Base-by-base conservation (phyloP, 1,284 basidiomycete genomes). In the Prillingera fragicola region DNA sequence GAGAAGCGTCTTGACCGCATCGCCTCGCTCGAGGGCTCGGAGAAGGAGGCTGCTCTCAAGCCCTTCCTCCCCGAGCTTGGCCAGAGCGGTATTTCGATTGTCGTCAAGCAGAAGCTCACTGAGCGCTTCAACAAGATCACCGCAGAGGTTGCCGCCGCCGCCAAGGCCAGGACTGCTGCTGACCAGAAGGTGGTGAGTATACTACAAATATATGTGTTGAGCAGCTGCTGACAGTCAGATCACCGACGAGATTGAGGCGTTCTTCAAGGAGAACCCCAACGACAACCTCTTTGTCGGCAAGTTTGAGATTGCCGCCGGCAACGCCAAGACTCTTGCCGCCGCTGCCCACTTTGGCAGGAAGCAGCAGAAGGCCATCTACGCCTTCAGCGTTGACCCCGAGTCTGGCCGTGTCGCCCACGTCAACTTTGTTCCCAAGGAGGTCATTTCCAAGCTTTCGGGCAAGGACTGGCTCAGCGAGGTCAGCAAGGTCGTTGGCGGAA, bases 11-110 rank as follows among this genome's bases (percentile, higher is more conserved):
- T 97, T 33, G 79, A 81, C 45, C 74, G 75, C 42, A 78, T 89
- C 37, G 82, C 86, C 40, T 62, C 65, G 15, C 68, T 85, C 48
- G 65, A 74, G n/a, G 86, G 84, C 41, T 86, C 83, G 63, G 82
- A 84, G 52, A 90, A 90, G 70, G 94, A 98, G 60, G 73, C 80
- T 9, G 84, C 79, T 14, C 75, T 97, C 57, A 97, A 95, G 74
- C 75, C 81, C 5, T 83, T 85, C 63, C 80, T 79, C 40, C 78
- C 90, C 84, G 87, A 91, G 71, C 80, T 98, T n/a, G 83, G 81
- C 33, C 84, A 88, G 67, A 78, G 85, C 17, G 88, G 92, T 63
- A 92, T 96, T 40, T 90, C 87, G 2, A 78, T 92, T 15, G 73
- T 95, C 39, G 78, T 78, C 55, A 97, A 96, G 73, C 80, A 82